phyloP scores from a whole-genome alignment of 2,329 filamentous ascomycete species.

The Fusarium floridanum region DNA sequence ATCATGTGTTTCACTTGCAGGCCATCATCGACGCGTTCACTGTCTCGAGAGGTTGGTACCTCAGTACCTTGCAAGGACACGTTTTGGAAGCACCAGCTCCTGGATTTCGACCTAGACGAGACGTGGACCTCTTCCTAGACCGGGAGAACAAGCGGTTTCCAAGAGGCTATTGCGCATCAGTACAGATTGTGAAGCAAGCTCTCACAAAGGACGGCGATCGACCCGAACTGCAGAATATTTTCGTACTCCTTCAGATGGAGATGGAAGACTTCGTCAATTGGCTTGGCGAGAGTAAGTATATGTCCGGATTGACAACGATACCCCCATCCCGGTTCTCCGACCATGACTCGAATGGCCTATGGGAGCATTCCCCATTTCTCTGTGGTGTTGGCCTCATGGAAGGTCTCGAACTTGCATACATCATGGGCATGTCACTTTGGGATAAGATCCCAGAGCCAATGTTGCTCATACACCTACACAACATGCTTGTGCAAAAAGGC shows the following conservation, averaged over 20 bases:
- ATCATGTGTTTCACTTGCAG: constrained; percentile 64
- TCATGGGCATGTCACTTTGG: constrained; percentile 52
- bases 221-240: not conserved
- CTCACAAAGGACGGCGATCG: constrained; percentile 4
- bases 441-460: constrained; percentile 56
- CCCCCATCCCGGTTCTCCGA: constrained; percentile 58
- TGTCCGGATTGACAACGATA: constrained; percentile 38
- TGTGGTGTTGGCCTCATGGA: constrained; percentile 61
- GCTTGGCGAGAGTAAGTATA: constrained; percentile 36
- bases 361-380: constrained; percentile 62
- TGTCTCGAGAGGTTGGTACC: constrained; percentile 59
- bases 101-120: constrained; percentile 54
- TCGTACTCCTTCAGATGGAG: constrained; percentile 10
- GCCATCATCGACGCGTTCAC: constrained; percentile 63
- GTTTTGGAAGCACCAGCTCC: constrained; percentile 51
- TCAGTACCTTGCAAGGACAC: constrained; percentile 51
- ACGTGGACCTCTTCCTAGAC: constrained; percentile 60
- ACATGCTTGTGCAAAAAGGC: constrained; percentile 59
- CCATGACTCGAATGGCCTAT: constrained; percentile 59
- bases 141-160: constrained; percentile 46
- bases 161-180: constrained; percentile 21
- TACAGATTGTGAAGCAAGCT: not conserved
- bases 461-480: constrained; percentile 60
- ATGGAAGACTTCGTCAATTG: constrained; percentile 27
- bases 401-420: constrained; percentile 56